Conservation (phyloP, 2,329 filamentous ascomycete species). For the Sphaerostilbella broomeana region DNA sequence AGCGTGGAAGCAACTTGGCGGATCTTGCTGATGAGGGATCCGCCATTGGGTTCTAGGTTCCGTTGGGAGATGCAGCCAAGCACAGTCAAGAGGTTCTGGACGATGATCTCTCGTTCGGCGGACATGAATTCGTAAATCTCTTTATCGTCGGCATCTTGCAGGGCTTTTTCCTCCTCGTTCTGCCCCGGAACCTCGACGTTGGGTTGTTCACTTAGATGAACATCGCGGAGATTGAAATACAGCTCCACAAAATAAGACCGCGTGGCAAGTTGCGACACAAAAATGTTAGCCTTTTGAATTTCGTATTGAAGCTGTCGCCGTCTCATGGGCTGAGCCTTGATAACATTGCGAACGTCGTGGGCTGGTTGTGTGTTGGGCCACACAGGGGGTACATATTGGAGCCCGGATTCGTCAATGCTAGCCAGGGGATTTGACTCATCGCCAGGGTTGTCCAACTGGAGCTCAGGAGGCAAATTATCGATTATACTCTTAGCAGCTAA, state of each 20-base stretch:
- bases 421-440: conserved; percentile 33
- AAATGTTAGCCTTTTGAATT: conserved; percentile 88
- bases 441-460: conserved; percentile 47
- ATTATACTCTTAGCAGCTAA: conserved; percentile 63
- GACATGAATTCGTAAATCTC: conserved; percentile 59
- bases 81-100: conserved; percentile 70
- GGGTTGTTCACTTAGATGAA: conserved; percentile 46
- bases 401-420: conserved; percentile 37
- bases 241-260: conserved; percentile 81
- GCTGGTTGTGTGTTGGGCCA: conserved; percentile 40
- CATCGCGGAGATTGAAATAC: conserved; percentile 71
- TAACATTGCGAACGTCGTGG: conserved; percentile 44
- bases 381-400: conserved; percentile 46
- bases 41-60: conserved; percentile 69
- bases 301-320: conserved; percentile 66
- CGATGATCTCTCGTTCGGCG: conserved; percentile 71
- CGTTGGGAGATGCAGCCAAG: conserved; percentile 73
- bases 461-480: conserved; percentile 59
- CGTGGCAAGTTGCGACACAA: conserved; percentile 72
- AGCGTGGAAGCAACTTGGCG: conserved; percentile 77
- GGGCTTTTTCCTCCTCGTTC: conserved; percentile 30
- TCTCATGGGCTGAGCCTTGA: conserved; percentile 42
- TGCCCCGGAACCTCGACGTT: conserved; percentile 22
- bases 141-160: conserved; percentile 35
- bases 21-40: conserved; percentile 72